Evolutionary conservation across 768 basidiomycete species (phyloP).

Genomic region (Cystobasidium onofrii): DNA sequence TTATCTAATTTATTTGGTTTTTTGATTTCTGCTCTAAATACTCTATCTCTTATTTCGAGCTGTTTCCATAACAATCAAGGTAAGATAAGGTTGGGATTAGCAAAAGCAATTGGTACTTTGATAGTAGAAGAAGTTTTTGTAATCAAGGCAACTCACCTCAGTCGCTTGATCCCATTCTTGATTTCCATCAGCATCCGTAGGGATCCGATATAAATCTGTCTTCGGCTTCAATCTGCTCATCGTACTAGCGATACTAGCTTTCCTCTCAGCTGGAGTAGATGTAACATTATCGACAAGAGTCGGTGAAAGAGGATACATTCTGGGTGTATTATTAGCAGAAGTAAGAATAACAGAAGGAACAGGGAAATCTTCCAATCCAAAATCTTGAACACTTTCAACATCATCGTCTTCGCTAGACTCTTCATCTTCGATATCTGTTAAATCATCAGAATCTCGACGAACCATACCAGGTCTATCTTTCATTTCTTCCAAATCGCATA

Average conservation of each 20-base stretch:
- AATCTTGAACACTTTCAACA: constrained; percentile 11
- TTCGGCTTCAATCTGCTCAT: background rate
- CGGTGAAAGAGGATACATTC: background rate
- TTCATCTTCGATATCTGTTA: constrained; percentile 4
- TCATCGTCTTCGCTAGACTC: constrained; percentile 12
- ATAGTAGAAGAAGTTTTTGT: no score
- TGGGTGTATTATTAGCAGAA: constrained; percentile 10
- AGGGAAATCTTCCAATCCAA: constrained; percentile 17
- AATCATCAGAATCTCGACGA: background rate
- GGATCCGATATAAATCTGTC: background rate
- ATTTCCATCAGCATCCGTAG: background rate
- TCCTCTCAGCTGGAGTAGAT: background rate
- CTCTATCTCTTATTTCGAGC: constrained; percentile 27
- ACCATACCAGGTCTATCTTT: constrained; percentile 16
- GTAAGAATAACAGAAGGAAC: constrained; percentile 15
- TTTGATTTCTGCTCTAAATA: constrained; percentile 19
- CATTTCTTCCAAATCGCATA: background rate
- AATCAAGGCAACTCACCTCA: background rate
- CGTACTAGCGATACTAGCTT: background rate
- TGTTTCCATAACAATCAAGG: background rate
- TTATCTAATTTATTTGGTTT: constrained; percentile 7
- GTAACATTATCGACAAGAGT: background rate
- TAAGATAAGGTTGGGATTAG: no score
- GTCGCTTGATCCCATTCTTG: constrained; percentile 14
- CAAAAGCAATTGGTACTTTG: no score